Evolutionary conservation across 768 basidiomycete genomes (phyloP).

Genomic region (Boletus subparvulus): DNA sequence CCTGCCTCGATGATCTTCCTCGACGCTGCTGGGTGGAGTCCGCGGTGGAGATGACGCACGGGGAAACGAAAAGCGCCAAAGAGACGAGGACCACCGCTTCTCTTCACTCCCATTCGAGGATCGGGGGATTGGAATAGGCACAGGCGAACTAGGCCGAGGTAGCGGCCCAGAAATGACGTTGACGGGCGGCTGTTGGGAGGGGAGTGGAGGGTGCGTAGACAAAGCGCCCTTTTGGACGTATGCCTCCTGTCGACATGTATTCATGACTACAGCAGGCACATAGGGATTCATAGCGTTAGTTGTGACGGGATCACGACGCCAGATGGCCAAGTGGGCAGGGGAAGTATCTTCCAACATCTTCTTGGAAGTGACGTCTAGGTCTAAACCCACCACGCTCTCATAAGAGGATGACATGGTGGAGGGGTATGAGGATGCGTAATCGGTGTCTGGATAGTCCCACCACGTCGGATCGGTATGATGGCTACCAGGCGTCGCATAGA

Average conservation of each 20-base stretch:
- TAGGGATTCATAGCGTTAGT: conserved; percentile 27
- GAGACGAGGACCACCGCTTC: conserved; percentile 35
- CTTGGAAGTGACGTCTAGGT: conserved; percentile 32
- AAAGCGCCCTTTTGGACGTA: conserved; percentile 7
- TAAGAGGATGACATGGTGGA: conserved; percentile 42
- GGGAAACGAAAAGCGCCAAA: conserved; percentile 37
- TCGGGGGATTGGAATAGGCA: conserved; percentile 31
- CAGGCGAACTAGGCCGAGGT: conserved; percentile 27
- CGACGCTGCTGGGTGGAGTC: conserved; percentile 18
- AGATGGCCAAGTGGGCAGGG: conserved; percentile 31
- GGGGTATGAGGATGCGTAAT: conserved; percentile 50
- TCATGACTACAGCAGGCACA: conserved; percentile 28
- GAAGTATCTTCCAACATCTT: conserved; percentile 32
- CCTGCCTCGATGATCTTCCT: conserved; percentile 28
- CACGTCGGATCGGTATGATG: conserved; percentile 50
- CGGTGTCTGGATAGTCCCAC: conserved; percentile 49
- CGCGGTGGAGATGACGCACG: conserved; percentile 31
- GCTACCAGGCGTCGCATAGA: conserved; percentile 43
- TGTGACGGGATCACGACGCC: conserved; percentile 31
- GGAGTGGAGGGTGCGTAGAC: conserved; percentile 12
- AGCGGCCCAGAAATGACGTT: conserved; percentile 14
- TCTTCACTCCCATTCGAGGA: conserved; percentile 32
- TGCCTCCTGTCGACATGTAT: conserved; percentile 28
- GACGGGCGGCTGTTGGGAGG: conserved; percentile 11
- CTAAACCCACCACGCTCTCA: conserved; percentile 34